phyloP scores from a whole-genome alignment of 306 rosid genomes.

The Vigna radiata region DNA sequence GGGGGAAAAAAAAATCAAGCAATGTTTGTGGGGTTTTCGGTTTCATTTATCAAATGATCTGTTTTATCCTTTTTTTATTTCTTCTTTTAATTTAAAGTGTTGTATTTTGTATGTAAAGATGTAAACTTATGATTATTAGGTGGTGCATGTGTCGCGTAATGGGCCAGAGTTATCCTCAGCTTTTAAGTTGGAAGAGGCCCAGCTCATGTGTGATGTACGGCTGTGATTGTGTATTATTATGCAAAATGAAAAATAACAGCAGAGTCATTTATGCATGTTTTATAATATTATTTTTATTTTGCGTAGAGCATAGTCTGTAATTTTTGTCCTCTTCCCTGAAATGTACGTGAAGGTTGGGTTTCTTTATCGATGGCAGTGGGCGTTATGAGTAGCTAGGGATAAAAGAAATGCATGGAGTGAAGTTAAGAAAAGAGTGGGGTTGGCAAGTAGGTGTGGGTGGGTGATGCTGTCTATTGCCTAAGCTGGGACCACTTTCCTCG shows the following conservation, averaged over 20 bases:
- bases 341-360: constrained; percentile 25
- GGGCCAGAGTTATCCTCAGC: constrained; percentile 44
- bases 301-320: not conserved
- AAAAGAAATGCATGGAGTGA: not conserved
- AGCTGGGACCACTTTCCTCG: constrained; percentile 32
- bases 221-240: constrained; percentile 48
- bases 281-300: not conserved
- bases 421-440: not conserved
- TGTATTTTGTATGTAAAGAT: constrained; percentile 50
- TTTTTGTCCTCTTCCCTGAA: constrained; percentile 36
- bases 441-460: constrained; percentile 5
- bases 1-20: constrained; percentile 2
- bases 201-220: constrained; percentile 48
- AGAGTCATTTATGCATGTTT: constrained; percentile 20
- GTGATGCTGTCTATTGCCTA: constrained; percentile 27
- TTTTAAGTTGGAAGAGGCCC: constrained; percentile 51
- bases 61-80: not conserved
- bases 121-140: constrained; percentile 45
- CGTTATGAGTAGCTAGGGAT: not conserved
- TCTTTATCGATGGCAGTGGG: constrained; percentile 27
- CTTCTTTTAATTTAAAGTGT: not conserved
- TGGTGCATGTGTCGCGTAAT: constrained; percentile 40
- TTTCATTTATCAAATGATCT: constrained; percentile 27
- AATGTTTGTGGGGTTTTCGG: constrained; percentile 46
- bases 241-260: constrained; percentile 42